Evolutionary conservation across 331 rosid species (phyloP).

Genomic region (Acacia concinna): DNA sequence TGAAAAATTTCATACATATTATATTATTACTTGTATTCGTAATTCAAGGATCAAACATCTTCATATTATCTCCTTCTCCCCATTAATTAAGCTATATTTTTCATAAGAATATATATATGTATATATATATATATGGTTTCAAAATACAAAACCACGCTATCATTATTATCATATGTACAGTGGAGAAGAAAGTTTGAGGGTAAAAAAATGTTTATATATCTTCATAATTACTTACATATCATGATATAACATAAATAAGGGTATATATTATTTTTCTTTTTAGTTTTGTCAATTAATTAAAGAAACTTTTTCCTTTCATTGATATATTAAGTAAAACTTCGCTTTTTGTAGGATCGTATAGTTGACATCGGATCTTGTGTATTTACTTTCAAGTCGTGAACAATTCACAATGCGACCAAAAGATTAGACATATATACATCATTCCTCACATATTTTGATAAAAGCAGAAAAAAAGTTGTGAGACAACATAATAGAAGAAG

Average conservation of each 20-base stretch:
- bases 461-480: neutral
- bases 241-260: neutral
- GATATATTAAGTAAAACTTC: neutral
- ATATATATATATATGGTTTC: too few species aligned
- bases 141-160: neutral
- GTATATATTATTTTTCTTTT: neutral
- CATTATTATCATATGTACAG: neutral
- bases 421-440: neutral
- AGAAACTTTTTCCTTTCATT: neutral
- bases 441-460: neutral
- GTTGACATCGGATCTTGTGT: neutral
- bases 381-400: neutral
- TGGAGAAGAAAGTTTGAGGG: neutral
- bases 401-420: neutral
- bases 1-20: neutral
- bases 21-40: neutral
- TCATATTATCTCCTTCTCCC: neutral
- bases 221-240: neutral
- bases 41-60: neutral
- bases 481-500: neutral
- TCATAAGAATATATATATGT: neutral
- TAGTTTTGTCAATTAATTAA: neutral
- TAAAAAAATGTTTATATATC: neutral
- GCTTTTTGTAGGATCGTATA: neutral
- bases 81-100: neutral